phyloP scores from a whole-genome alignment of 148 eudicot genomes.

The Vaccinium darrowii region DNA sequence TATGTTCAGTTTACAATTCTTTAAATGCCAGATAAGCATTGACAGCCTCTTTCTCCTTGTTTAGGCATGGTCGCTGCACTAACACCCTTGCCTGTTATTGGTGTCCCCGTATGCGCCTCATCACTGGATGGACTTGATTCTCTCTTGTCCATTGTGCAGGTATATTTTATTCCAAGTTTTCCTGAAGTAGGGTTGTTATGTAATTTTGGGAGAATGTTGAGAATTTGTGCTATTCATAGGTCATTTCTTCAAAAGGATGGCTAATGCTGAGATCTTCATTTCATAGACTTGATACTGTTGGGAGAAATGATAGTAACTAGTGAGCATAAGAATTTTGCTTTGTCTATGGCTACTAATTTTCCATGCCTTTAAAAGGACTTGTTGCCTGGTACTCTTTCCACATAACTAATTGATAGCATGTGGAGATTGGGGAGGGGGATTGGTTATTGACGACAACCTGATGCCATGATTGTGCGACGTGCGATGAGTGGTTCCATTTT shows the following conservation, averaged over 20 bases:
- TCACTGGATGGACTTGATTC: constrained; percentile 91
- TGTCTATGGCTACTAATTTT: neutral
- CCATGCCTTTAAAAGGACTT: neutral
- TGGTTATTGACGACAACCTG: neutral
- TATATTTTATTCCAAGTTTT: constrained; percentile 19
- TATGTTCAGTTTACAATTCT: neutral
- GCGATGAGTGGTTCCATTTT: neutral
- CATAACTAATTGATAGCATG: neutral
- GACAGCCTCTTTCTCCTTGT: constrained; percentile 9
- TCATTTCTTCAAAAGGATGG: neutral
- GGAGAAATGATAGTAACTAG: neutral
- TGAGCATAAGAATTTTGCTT: neutral
- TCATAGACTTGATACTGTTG: neutral
- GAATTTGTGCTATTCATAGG: neutral
- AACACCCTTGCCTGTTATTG: constrained; percentile 92
- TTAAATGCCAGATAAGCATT: constrained; percentile 7
- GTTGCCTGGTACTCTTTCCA: neutral
- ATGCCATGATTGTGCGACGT: neutral
- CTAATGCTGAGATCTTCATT: neutral
- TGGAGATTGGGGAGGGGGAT: neutral
- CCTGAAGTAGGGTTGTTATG: neutral
- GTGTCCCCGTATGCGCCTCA: constrained; percentile 89
- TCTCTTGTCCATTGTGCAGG: constrained; percentile 95
- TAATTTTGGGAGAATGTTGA: neutral
- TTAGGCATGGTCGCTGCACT: constrained; percentile 97